Evolutionary conservation across 306 rosid species (phyloP).

Genomic region (Cicer cuneatum): DNA sequence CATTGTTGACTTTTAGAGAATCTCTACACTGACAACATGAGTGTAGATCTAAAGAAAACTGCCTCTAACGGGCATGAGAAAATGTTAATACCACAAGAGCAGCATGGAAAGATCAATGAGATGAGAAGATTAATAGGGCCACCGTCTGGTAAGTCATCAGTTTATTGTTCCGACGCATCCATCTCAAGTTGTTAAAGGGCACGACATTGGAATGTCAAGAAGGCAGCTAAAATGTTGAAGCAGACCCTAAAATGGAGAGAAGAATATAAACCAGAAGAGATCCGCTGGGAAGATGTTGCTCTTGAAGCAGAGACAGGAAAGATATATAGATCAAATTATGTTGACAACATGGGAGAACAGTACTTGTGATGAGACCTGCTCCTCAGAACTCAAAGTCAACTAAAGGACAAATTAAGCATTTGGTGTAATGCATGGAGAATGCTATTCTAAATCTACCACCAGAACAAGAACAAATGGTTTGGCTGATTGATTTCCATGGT

Average conservation of each 20-base stretch:
- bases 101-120: constrained; percentile 74
- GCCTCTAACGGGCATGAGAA: constrained; percentile 61
- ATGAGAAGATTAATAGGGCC: constrained; percentile 72
- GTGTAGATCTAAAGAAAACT: constrained; percentile 55
- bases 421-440: constrained; percentile 94
- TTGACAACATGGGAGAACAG: constrained; percentile 74
- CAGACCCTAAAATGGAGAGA: constrained; percentile 83
- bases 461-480: constrained; percentile 84
- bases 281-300: constrained; percentile 88
- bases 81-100: constrained; percentile 57
- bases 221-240: constrained; percentile 82
- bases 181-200: constrained; percentile 77
- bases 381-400: constrained; percentile 83
- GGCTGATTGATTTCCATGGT: constrained; percentile 91
- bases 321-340: constrained; percentile 64
- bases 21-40: constrained; percentile 56
- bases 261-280: constrained; percentile 84
- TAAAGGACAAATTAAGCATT: constrained; percentile 78
- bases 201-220: constrained; percentile 92
- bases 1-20: constrained; percentile 45
- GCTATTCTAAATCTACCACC: constrained; percentile 72
- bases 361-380: constrained; percentile 85
- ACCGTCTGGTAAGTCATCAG: constrained; percentile 62
- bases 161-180: constrained; percentile 81
- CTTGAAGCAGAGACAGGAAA: constrained; percentile 84